Conservation (phyloP, 2,329 filamentous ascomycete species). For the Fusarium irregulare region DNA sequence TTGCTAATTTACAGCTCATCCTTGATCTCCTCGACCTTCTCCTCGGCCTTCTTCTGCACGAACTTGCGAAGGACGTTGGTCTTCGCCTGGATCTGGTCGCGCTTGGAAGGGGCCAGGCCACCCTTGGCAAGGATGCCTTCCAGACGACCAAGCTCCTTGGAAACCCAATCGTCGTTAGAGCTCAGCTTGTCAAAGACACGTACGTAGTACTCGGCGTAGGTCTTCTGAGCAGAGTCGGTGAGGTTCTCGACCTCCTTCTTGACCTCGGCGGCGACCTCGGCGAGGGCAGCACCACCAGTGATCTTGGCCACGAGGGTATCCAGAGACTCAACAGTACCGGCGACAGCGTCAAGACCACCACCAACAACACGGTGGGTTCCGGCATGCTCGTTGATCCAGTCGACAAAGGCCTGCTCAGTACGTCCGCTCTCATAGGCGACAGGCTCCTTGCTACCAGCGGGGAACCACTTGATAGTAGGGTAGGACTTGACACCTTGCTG, state of each 20-base stretch:
- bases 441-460: constrained; percentile 80
- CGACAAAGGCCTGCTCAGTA: constrained; percentile 78
- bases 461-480: constrained; percentile 98
- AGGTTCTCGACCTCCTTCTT: constrained; percentile 76
- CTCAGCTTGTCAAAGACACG: constrained; percentile 88
- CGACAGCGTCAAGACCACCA: constrained; percentile 80
- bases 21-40: constrained; percentile 70
- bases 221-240: constrained; percentile 71
- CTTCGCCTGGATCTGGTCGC: constrained; percentile 87
- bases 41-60: constrained; percentile 67
- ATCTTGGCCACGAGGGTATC: constrained; percentile 82
- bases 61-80: constrained; percentile 90
- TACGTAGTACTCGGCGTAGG: constrained; percentile 94
- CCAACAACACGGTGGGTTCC: constrained; percentile 87
- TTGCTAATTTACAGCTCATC: constrained; percentile 52
- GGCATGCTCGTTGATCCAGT: constrained; percentile 88
- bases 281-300: constrained; percentile 69
- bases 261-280: constrained; percentile 75
- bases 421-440: constrained; percentile 81
- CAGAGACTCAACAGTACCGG: constrained; percentile 84
- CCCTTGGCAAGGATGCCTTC: constrained; percentile 87
- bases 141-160: constrained; percentile 87
- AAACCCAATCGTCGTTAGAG: constrained; percentile 80
- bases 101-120: constrained; percentile 83
- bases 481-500: constrained; percentile 85